Percentiles rank a stretch among this genome's conserved stretches.
These are phyloP conservation scores for Ophiostoma tasmaniense DNA, from an alignment of 2,329 filamentous ascomycete species.

Conservation along the genomic window DNA sequence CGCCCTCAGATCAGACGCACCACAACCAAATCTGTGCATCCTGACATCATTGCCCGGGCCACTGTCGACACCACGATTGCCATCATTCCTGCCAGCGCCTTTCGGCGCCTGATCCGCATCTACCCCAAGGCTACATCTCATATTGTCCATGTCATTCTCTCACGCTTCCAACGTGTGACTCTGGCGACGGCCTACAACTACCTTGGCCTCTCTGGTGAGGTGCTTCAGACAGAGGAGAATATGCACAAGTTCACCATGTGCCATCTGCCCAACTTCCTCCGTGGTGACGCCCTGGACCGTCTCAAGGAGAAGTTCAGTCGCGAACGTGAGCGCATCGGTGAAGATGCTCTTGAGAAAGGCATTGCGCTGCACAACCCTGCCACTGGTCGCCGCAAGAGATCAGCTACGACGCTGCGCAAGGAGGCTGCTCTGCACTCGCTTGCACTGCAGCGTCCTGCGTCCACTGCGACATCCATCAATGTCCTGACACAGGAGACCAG, in stretches of 20 bases:
- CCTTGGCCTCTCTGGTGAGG: slow-evolving; percentile 82
- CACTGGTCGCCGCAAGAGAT: slow-evolving; percentile 56
- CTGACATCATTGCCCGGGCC: slow-evolving; percentile 92
- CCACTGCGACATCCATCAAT: slow-evolving; percentile 35
- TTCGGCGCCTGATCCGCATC: slow-evolving; percentile 80
- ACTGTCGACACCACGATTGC: slow-evolving; percentile 96
- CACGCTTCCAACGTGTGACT: slow-evolving; percentile 87
- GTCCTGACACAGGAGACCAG: slow-evolving; percentile 34
- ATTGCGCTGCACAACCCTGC: slow-evolving; percentile 86
- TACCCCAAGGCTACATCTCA: slow-evolving; percentile 96
- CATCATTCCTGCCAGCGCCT: slow-evolving; percentile 94
- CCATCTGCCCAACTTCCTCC: slow-evolving; percentile 82
- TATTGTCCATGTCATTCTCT: slow-evolving; percentile 95
- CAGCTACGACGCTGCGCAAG: slow-evolving; percentile 66
- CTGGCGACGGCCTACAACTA: slow-evolving; percentile 92
- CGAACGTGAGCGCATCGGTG: slow-evolving; percentile 69
- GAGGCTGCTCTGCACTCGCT: slow-evolving; percentile 68
- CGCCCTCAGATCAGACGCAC: slow-evolving; percentile 38
- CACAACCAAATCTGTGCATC: slow-evolving; percentile 71
- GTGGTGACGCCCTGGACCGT: slow-evolving; percentile 71
- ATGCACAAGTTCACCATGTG: slow-evolving; percentile 91
- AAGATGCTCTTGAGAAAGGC: slow-evolving; percentile 78
- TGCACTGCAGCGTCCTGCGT: slow-evolving; percentile 36
- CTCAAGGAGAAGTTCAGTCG: slow-evolving; percentile 87
- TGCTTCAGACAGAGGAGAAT: slow-evolving; percentile 82